phyloP scores from a whole-genome alignment of 2,329 filamentous ascomycete genomes.

The Furcasterigmium furcatum region DNA sequence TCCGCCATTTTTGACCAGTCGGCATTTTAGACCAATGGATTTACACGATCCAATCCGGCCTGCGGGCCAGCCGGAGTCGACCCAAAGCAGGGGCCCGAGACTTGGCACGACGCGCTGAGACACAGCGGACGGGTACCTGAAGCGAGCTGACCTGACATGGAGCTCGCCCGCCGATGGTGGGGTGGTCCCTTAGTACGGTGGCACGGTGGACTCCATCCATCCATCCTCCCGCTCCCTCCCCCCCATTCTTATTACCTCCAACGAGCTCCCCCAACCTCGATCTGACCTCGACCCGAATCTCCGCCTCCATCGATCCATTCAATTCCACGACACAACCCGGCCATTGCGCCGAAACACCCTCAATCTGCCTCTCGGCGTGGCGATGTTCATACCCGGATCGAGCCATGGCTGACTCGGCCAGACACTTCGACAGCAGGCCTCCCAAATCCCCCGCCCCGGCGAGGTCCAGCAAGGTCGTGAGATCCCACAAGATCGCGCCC shows the following conservation, averaged over 20 bases:
- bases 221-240: not conserved
- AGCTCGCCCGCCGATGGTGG: not conserved
- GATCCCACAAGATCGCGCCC: conserved; percentile 51
- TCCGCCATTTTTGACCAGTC: no score
- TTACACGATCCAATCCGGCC: not conserved
- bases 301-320: not conserved
- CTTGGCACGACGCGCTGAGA: not conserved
- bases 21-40: conserved; percentile 1
- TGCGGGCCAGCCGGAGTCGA: no score
- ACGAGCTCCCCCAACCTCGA: no score
- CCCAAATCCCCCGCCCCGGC: conserved; percentile 17
- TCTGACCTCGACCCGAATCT: not conserved
- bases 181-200: not conserved
- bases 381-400: conserved; percentile 11
- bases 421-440: conserved; percentile 10
- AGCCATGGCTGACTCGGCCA: conserved; percentile 16
- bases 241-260: not conserved
- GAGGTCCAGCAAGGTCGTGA: conserved; percentile 35
- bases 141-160: not conserved
- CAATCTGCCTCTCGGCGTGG: not conserved
- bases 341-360: no score
- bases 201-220: no score
- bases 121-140: not conserved
- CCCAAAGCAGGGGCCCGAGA: conserved; percentile 1
- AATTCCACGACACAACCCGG: not conserved